A percentile compares a stretch with the other conserved stretches of the same genome.
Evolutionary conservation across 441 rosid genomes (phyloP).

Genomic region (Kokia cookei): DNA sequence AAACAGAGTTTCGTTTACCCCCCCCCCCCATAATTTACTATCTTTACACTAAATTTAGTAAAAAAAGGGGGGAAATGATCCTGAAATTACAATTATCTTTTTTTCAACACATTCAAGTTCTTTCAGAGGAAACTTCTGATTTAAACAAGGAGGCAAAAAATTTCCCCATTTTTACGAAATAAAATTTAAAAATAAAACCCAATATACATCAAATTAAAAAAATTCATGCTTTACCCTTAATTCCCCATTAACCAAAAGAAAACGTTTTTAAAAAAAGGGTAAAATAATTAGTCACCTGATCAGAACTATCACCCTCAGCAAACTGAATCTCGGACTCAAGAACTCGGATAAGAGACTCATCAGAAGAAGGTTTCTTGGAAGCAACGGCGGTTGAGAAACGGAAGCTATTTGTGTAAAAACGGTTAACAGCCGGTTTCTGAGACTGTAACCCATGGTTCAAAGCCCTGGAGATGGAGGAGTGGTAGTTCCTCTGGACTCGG

Average conservation of each 20-base stretch:
- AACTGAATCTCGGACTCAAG: slow-evolving; percentile 60
- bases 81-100: too few species aligned
- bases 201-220: not conserved
- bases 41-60: too few species aligned
- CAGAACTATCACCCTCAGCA: slow-evolving; percentile 48
- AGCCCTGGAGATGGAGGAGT: slow-evolving; percentile 24
- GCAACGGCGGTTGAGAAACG: slow-evolving; percentile 32
- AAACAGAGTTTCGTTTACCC: not conserved
- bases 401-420: slow-evolving; percentile 10
- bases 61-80: too few species aligned
- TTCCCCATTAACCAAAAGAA: not conserved
- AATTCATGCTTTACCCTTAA: not conserved
- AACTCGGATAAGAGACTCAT: slow-evolving; percentile 47
- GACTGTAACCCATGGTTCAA: slow-evolving; percentile 10
- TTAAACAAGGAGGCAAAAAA: too few species aligned
- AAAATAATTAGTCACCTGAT: slow-evolving; percentile 25
- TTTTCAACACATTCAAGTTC: not conserved
- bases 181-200: not conserved
- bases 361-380: slow-evolving; percentile 28
- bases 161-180: not conserved
- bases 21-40: too few species aligned
- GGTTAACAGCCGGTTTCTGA: slow-evolving; percentile 8
- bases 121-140: too few species aligned
- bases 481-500: slow-evolving; percentile 25
- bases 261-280: not conserved